These are phyloP conservation scores for Areca catechu DNA, from an alignment of 176 grass and related monocot genomes.

Conservation along the genomic window DNA sequence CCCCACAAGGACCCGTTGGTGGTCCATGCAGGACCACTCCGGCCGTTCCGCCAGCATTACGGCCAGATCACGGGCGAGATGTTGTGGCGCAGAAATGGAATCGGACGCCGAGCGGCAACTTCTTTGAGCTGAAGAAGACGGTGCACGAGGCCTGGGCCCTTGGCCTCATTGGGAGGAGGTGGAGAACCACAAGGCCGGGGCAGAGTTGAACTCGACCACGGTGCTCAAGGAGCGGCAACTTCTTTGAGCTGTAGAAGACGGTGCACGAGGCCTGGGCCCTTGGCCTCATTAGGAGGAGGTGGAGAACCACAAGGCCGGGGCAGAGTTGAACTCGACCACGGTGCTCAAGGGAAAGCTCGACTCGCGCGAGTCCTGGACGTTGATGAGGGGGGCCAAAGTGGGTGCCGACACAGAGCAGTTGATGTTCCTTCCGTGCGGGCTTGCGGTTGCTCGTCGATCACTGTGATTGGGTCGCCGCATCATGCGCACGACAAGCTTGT, in stretches of 20 bases:
- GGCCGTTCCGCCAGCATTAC: conserved; percentile 12
- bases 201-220: conserved; percentile 18
- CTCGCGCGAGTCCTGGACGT: conserved; percentile 39
- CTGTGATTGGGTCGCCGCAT: conserved; percentile 52
- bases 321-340: conserved; percentile 15
- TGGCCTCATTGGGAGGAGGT: conserved; percentile 59
- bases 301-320: conserved; percentile 21
- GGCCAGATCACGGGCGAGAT: conserved; percentile 69
- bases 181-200: conserved; percentile 23
- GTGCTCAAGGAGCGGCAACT: conserved; percentile 40
- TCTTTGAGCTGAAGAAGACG: conserved; percentile 65
- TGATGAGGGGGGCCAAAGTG: not conserved
- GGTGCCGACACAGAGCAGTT: not conserved
- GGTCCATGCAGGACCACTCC: conserved; percentile 1
- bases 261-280: conserved; percentile 58
- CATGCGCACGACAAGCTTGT: conserved; percentile 42
- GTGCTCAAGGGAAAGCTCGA: conserved; percentile 23
- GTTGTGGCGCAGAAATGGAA: conserved; percentile 13
- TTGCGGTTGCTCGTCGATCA: conserved; percentile 66
- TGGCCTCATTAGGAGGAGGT: conserved; percentile 54
- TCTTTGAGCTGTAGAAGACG: conserved; percentile 64
- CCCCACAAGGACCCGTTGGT: conserved; percentile 7
- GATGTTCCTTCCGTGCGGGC: conserved; percentile 62
- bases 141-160: conserved; percentile 59
- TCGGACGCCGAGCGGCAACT: conserved; percentile 38